Percentiles rank a stretch among this genome's conserved stretches.
These are phyloP conservation scores for Zoysia pacifica DNA, from an alignment of 176 grass and related monocot genomes.

Conservation along the genomic window DNA sequence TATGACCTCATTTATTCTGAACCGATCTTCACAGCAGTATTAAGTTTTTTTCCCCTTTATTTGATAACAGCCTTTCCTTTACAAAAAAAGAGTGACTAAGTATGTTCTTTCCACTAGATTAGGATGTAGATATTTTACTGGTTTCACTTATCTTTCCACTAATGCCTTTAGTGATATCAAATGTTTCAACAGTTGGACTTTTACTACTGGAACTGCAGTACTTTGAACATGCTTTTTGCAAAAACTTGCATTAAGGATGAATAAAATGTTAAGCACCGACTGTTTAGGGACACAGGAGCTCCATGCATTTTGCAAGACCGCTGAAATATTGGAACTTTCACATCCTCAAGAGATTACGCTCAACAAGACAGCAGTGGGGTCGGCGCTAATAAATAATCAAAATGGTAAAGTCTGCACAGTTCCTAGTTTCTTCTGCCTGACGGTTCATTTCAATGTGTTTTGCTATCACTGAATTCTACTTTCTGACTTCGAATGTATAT, in stretches of 20 bases:
- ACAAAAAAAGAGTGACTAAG: neutral
- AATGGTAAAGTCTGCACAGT: slow-evolving; percentile 50
- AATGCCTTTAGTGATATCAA: slow-evolving; percentile 56
- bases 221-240: slow-evolving; percentile 61
- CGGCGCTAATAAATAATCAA: slow-evolving; percentile 40
- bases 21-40: neutral
- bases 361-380: slow-evolving; percentile 35
- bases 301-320: slow-evolving; percentile 47
- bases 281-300: slow-evolving; percentile 56
- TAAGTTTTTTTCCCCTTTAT: neutral
- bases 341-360: slow-evolving; percentile 29
- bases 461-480: neutral
- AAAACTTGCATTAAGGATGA: slow-evolving; percentile 75
- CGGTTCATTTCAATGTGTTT: slow-evolving; percentile 3
- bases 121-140: slow-evolving; percentile 32
- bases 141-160: slow-evolving; percentile 39
- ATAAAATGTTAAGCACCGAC: slow-evolving; percentile 67
- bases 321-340: slow-evolving; percentile 49
- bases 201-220: slow-evolving; percentile 62
- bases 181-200: slow-evolving; percentile 73
- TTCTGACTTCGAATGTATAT: slow-evolving; percentile 24
- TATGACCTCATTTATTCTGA: neutral
- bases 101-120: slow-evolving; percentile 9
- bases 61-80: neutral
- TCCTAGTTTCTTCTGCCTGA: slow-evolving; percentile 1